Evolutionary conservation across 805 yeast species (phyloP).

Genomic region (Torulaspora quercuum): DNA sequence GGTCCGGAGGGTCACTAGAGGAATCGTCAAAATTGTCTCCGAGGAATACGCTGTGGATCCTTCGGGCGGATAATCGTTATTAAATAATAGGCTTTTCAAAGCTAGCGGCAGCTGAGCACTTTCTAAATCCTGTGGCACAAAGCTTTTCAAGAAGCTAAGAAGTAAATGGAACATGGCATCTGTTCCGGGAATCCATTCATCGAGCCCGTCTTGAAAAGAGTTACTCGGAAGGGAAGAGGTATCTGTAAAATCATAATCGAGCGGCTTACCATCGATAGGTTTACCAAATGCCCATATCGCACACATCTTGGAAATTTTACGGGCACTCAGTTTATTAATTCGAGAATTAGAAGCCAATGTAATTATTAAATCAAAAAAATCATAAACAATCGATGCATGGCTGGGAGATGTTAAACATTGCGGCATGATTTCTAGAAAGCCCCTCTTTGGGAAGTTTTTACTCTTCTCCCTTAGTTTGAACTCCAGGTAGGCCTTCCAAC

Average conservation of each 20-base stretch:
- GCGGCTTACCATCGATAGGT: conserved; percentile 29
- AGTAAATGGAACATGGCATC: conserved; percentile 83
- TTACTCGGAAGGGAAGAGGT: conserved; percentile 23
- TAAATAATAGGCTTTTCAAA: conserved; percentile 59
- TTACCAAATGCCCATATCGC: conserved; percentile 83
- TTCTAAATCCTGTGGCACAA: conserved; percentile 64
- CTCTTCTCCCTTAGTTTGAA: conserved; percentile 64
- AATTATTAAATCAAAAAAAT: conserved; percentile 76
- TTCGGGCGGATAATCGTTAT: conserved; percentile 74
- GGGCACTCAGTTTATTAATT: conserved; percentile 71
- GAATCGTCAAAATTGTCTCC: conserved; percentile 50
- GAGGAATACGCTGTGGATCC: conserved; percentile 37
- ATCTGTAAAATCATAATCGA: conserved; percentile 24
- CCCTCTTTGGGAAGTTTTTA: conserved; percentile 62
- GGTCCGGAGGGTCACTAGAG: conserved; percentile 57
- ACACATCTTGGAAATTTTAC: conserved; percentile 75
- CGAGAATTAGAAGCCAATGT: conserved; percentile 75
- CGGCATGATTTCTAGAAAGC: conserved; percentile 81
- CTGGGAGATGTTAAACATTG: conserved; percentile 77
- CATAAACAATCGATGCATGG: conserved; percentile 86
- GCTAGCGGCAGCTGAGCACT: conserved; percentile 55
- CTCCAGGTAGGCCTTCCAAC: conserved; percentile 78
- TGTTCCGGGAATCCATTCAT: conserved; percentile 74
- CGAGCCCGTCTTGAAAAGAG: conserved; percentile 64
- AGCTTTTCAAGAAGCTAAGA: conserved; percentile 71